Base-by-base conservation (phyloP, 352 stramenopile genomes). In the Phytophthora podocarpi region DNA sequence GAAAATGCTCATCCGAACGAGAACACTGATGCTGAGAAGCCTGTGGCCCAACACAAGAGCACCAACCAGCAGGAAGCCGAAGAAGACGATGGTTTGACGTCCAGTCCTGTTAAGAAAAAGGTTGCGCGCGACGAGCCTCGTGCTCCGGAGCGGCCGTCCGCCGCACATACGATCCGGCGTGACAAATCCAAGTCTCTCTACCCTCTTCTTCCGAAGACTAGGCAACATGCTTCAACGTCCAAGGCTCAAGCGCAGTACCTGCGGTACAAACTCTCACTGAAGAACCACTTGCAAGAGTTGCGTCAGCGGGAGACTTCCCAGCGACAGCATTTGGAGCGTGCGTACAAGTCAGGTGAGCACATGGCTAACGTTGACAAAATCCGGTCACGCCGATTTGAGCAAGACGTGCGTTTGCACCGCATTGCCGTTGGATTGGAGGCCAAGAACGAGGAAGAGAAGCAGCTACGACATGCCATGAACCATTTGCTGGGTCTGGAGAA, bases 291-390 rank as follows among this genome's bases (percentile, higher is more conserved):
- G 5, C 75, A 86, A 30, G 74, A 85, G 40, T 60, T 91, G 7
- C 77, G 78, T 0, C 76, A 90, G 76, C 65, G 78, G 32, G 83
- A 93, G 26, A 65, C 64, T 45, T 83, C 77, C 13, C 78, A 89
- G 46, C 70, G 82, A 7, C 64, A 86, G 37, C 77, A 87, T 48
- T 64, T 93, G 27, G 79, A 83, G 55, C 72, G 83, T 13, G 76
- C 78, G 24, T 90, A 79, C 60, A 80, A 81, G 57, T 72, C 83
- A 1, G 74, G 75, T 3, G 72, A 90, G 46, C 83, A 93, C 58
- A 67, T 72, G 30, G 77, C 78, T 18, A 88, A 80, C 36, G 80
- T 90, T 6, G 82, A 91, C 50, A 80, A 78, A 69, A 91, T 93
- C 45, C 78, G 83, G 32, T 69, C 80, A 13, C 78, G 72, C 9